Evolutionary conservation across 2,329 filamentous ascomycete genomes (phyloP), one percentile per base, ranked within the genome.

Genomic region (Alternaria conjuncta): DNA sequence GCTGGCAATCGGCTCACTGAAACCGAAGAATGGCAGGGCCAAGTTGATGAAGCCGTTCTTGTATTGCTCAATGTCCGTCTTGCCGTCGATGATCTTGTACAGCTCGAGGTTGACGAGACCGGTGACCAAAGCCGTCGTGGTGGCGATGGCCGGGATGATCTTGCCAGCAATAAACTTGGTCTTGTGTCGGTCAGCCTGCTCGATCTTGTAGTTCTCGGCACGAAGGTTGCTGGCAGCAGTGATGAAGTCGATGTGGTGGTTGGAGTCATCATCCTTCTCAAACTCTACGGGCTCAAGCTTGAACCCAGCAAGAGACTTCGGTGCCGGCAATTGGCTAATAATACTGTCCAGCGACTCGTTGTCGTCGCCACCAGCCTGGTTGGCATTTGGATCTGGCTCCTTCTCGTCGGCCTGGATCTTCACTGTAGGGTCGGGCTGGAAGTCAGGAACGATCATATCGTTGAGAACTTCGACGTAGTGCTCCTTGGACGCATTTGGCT

Each of bases 111-210:
- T 87, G 57, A 99, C 94, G 49, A 99, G 86, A 62, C 96, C 96
- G 3, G 96, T 99, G 12, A 98, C 95, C 61, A 99, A 85, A 4
- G 96, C 95, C 3, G 96, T 99, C 0, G 96, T 98, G 4, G 96
- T 99, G 47, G 96, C 96, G 80, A 99, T 99, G 49, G 96, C 96
- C 21, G 96, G 96, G 70, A 99, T 99, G 72, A 99, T 99, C 88
- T 99, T 99, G 80, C 96, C 96, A 30, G 96, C 96, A 78, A 99
- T 99, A 82, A 99, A 98, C 85, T 99, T 99, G 66, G 95, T 99
- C 89, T 96, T 97, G 86, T 97, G 96, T 66, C 93, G 88, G 78
- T 99, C 95, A 1, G 96, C 94, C 68, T 90, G 87, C 75, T 93
- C 89, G 71, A 99, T 99, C 81, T 96, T 97, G 87, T 99, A 99